Evolutionary conservation across 495 filamentous ascomycete genomes (phyloP).

Genomic region (Aspergillus asperescens): DNA sequence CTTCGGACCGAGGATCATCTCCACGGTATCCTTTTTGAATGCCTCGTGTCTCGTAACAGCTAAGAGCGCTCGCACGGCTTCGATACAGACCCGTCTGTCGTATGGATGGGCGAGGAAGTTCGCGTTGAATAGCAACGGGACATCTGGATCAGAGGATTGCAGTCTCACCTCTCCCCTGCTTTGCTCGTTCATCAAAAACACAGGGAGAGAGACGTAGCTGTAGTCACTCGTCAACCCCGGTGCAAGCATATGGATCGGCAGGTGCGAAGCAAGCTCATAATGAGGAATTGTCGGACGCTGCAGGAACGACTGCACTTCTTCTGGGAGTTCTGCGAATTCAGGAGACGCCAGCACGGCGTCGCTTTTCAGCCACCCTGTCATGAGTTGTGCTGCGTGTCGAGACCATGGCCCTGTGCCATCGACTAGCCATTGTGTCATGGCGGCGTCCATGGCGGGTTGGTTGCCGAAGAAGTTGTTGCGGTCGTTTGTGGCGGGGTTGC

Average conservation of each 20-base stretch:
- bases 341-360: slow-evolving; percentile 28
- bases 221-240: slow-evolving; percentile 26
- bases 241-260: slow-evolving; percentile 26
- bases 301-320: slow-evolving; percentile 33
- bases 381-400: slow-evolving; percentile 33
- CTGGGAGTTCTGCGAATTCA: slow-evolving; percentile 44
- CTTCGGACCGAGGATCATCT: slow-evolving; percentile 37
- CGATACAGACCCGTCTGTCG: slow-evolving; percentile 51
- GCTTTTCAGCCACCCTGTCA: slow-evolving; percentile 52
- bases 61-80: slow-evolving; percentile 45
- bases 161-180: slow-evolving; percentile 49
- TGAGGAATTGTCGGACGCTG: slow-evolving; percentile 42
- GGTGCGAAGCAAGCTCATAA: slow-evolving; percentile 39
- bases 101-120: slow-evolving; percentile 51
- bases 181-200: slow-evolving; percentile 37
- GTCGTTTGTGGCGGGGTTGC: slow-evolving; percentile 28
- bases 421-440: slow-evolving; percentile 43
- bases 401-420: slow-evolving; percentile 45
- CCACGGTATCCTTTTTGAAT: slow-evolving; percentile 43
- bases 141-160: slow-evolving; percentile 49
- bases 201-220: slow-evolving; percentile 27
- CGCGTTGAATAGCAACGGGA: slow-evolving; percentile 53
- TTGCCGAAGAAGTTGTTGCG: slow-evolving; percentile 30
- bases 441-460: slow-evolving; percentile 33
- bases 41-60: slow-evolving; percentile 39